phyloP scores from a whole-genome alignment of 2,329 filamentous ascomycete genomes.

The Sclerotinia subarctica region DNA sequence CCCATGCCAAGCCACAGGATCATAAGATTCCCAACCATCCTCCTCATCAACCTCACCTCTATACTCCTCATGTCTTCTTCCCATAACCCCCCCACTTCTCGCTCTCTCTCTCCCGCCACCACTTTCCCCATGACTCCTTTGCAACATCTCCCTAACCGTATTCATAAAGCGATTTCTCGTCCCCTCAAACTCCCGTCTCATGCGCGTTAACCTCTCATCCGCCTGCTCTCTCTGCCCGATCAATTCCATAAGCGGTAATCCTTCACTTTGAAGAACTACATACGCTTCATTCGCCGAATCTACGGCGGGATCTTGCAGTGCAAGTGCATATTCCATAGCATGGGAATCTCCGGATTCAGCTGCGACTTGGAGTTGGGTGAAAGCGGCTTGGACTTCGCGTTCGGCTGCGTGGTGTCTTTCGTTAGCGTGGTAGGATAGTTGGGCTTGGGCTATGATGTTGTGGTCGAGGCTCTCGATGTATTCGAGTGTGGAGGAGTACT shows the following conservation, averaged over 20 bases:
- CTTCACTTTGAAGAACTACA: background rate
- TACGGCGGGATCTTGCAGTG: background rate
- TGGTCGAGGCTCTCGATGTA: background rate
- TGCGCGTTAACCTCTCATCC: too few species aligned
- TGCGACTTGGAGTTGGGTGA: background rate
- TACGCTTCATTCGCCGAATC: background rate
- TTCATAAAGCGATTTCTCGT: too few species aligned
- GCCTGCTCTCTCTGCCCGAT: background rate
- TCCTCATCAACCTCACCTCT: too few species aligned
- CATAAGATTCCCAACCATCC: too few species aligned
- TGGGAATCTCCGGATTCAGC: background rate
- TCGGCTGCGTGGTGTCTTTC: background rate
- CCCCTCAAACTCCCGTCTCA: too few species aligned
- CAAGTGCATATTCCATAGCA: background rate
- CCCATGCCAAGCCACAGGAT: too few species aligned
- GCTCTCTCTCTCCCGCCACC: too few species aligned
- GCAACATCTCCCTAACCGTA: too few species aligned
- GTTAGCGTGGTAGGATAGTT: background rate
- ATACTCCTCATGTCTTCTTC: too few species aligned
- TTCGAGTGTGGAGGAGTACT: background rate
- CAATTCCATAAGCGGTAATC: background rate
- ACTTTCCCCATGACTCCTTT: too few species aligned
- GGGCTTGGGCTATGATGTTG: background rate
- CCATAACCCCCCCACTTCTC: too few species aligned
- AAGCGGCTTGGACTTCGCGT: background rate